A percentile compares a stretch with the other conserved stretches of the same genome.
phyloP scores from a whole-genome alignment of 2,329 filamentous ascomycete species.

The Neopestalotiopsis sp. region DNA sequence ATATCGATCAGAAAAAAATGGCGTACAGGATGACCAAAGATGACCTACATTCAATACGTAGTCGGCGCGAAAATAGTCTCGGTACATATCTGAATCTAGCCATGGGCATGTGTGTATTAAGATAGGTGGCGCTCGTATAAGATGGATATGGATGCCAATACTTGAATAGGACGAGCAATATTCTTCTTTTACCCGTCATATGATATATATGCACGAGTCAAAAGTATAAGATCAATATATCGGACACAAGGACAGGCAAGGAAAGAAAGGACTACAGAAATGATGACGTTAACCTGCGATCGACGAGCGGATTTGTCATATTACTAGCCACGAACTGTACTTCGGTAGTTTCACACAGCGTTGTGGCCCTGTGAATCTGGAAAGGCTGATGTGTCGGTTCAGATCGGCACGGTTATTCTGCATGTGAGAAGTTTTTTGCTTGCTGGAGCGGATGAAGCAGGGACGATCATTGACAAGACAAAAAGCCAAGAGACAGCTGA shows the following conservation, averaged over 20 bases:
- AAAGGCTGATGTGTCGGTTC: not conserved
- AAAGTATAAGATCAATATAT: not conserved
- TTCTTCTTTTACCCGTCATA: no score
- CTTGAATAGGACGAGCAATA: no score
- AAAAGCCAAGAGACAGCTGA: not conserved
- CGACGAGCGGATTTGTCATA: not conserved
- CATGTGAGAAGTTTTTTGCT: not conserved
- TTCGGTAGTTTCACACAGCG: not conserved
- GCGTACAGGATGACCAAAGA: no score
- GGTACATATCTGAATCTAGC: not conserved
- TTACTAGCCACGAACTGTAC: not conserved
- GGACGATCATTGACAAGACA: not conserved
- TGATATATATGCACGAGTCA: not conserved
- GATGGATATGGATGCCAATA: not conserved
- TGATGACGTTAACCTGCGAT: not conserved
- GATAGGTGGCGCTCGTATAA: not conserved
- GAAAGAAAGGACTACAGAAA: not conserved
- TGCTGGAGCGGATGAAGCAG: not conserved
- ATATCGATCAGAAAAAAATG: not conserved
- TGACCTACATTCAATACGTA: no score
- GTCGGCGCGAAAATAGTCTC: not conserved
- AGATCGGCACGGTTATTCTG: not conserved
- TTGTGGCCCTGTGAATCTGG: not conserved
- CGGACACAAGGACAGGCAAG: not conserved
- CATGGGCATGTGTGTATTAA: not conserved